Conservation (phyloP, 202 grass and related monocot genomes). For the Hordeum pubiflorum region DNA sequence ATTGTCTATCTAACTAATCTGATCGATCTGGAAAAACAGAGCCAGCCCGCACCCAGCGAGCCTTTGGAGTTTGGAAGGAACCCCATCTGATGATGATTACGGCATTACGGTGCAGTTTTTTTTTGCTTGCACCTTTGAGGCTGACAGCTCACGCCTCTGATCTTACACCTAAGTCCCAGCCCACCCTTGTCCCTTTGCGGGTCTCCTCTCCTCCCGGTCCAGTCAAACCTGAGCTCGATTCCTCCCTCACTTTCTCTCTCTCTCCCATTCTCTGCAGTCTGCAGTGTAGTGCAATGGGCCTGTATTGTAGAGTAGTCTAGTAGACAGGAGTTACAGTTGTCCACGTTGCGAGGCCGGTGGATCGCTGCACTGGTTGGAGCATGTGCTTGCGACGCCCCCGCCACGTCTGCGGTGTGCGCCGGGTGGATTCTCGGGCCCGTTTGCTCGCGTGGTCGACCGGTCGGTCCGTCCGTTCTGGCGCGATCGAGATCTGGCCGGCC, state of each 20-base stretch:
- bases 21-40: conserved; percentile 23
- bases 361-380: not conserved
- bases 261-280: not conserved
- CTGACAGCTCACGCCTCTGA: conserved; percentile 51
- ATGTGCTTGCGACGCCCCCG: conserved; percentile 4
- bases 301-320: not conserved
- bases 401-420: not conserved
- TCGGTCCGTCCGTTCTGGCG: not conserved
- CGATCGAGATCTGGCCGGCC: not conserved
- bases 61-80: not conserved
- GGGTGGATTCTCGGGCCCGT: not conserved
- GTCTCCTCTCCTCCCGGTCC: conserved; percentile 26
- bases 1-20: not conserved
- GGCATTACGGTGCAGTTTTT: not conserved
- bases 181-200: conserved; percentile 30
- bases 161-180: conserved; percentile 66
- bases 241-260: not conserved
- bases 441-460: not conserved
- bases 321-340: conserved; percentile 55
- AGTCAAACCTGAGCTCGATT: conserved; percentile 52
- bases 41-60: not conserved
- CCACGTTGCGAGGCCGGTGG: conserved; percentile 41
- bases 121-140: conserved; percentile 4
- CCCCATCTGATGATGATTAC: conserved; percentile 41
- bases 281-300: not conserved